Evolutionary conservation across 306 rosid genomes (phyloP), one percentile per base, ranked within the genome.

Genomic region (Castanopsis chinensis): DNA sequence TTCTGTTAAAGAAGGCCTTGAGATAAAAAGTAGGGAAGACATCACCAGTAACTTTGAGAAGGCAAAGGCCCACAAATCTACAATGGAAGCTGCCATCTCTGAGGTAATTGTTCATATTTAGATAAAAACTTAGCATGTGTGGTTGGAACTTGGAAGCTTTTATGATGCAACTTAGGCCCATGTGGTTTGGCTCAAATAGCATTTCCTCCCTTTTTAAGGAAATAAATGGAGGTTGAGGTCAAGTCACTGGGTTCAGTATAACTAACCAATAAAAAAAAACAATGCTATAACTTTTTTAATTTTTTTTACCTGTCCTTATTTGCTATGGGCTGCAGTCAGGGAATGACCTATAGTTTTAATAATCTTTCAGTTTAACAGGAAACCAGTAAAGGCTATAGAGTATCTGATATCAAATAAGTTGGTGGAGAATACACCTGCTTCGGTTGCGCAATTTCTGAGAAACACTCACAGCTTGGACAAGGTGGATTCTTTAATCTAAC

Each of bases 21-120:
- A 95, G 80, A 80, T 80, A 53, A 92, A 90, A 81, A 79, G 81
- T 81, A 86, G 92, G 82, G 97, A 90, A 84, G 94, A 88, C 81
- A 73, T 81, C 72, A 81, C 93, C 61, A 91, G 89, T 56, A 84
- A 90, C 81, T 96, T 96, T 89, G 97, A 88, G 93, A 96, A 89
- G 89, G 99, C 93, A 73, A 96, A 96, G 78, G 98, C 98, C 70
- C 99, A 91, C 75, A 93, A 96, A 83, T 93, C 99, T 59, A 93
- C 99, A 63, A 74, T 96, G 87, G 99, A 96, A 88, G 98, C 98
- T 85, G 96, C 94, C 49, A 81, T 96, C 77, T 83, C 91, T 54
- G 94, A 89, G 98, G 99, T 93, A 84, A 79, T 43, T 25, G 21
- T 41, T 76, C 69, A 35, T 67, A 35, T 67, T 35, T 30, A 8